Percentiles rank a stretch among this genome's conserved stretches.
These are phyloP conservation scores for Sequoia sempervirens DNA, from an alignment of 75 land plant species.

Conservation along the genomic window DNA sequence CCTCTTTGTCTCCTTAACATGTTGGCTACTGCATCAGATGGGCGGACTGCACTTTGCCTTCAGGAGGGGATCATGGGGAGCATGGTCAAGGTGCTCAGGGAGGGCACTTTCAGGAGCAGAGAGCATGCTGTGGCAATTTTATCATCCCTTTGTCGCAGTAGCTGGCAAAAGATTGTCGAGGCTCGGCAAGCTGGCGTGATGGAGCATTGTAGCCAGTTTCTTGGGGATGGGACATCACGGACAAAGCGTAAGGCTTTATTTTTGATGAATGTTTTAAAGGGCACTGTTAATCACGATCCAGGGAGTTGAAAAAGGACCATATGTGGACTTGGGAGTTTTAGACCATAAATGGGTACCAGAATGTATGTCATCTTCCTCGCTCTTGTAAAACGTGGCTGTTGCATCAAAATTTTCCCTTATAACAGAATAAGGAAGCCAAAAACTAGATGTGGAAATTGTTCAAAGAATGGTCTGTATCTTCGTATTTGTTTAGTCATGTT, in stretches of 20 bases:
- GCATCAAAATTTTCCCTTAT: neutral
- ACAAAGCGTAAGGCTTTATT: constrained; percentile 46
- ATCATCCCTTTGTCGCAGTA: constrained; percentile 33
- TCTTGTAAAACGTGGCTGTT: neutral
- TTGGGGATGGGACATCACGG: constrained; percentile 51
- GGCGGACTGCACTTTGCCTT: constrained; percentile 41
- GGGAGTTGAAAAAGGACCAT: neutral
- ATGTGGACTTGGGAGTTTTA: neutral
- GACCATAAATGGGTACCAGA: neutral
- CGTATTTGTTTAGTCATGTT: neutral
- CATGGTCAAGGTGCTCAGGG: constrained; percentile 37
- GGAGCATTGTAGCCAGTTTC: constrained; percentile 37
- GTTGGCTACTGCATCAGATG: constrained; percentile 49
- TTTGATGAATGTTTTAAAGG: constrained; percentile 32
- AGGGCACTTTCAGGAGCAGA: constrained; percentile 39
- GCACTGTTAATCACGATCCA: neutral
- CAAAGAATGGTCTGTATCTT: neutral
- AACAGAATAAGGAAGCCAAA: too few relatives aligned
- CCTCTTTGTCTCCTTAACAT: constrained; percentile 56
- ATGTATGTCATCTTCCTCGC: neutral
- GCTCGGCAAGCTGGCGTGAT: constrained; percentile 36
- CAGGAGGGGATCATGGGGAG: constrained; percentile 25
- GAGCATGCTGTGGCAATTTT: constrained; percentile 44
- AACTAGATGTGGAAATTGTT: neutral
- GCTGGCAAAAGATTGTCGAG: constrained; percentile 26